These are phyloP conservation scores for Mycena crocata DNA, from an alignment of 768 basidiomycete species.

Conservation along the genomic window DNA sequence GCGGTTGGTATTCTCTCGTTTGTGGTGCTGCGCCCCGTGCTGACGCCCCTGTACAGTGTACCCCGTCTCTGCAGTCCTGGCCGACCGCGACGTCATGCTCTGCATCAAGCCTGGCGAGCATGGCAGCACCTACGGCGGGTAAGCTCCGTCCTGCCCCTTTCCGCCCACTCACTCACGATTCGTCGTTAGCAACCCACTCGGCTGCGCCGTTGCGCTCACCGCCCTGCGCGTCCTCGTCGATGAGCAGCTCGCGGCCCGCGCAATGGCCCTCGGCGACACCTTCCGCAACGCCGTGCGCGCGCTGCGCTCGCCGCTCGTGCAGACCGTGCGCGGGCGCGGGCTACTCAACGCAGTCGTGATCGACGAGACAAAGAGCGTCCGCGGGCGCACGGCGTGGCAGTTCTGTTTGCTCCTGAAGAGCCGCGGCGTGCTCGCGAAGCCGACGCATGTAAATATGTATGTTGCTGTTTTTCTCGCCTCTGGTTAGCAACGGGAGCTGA, in stretches of 20 bases:
- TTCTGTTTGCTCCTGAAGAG: conserved; percentile 93
- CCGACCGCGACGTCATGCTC: conserved; percentile 92
- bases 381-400: conserved; percentile 93
- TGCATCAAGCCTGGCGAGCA: conserved; percentile 96
- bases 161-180: not conserved
- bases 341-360: conserved; percentile 95
- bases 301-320: conserved; percentile 77
- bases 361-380: conserved; percentile 81
- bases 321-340: conserved; percentile 86
- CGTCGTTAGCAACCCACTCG: conserved; percentile 90
- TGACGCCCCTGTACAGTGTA: conserved; percentile 67
- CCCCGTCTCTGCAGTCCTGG: conserved; percentile 95
- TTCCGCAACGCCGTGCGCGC: conserved; percentile 77
- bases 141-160: conserved; percentile 37
- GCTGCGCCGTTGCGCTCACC: conserved; percentile 95
- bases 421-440: conserved; percentile 93
- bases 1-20: conserved; percentile 63
- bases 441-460: conserved; percentile 94
- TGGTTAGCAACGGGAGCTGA: not conserved
- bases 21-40: conserved; percentile 9
- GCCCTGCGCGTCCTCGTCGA: conserved; percentile 92
- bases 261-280: conserved; percentile 78
- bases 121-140: conserved; percentile 96
- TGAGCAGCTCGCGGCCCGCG: conserved; percentile 87
- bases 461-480: conserved; percentile 42